Base-by-base conservation (phyloP, 2,329 filamentous ascomycete species). In the Botrytis fabae region DNA sequence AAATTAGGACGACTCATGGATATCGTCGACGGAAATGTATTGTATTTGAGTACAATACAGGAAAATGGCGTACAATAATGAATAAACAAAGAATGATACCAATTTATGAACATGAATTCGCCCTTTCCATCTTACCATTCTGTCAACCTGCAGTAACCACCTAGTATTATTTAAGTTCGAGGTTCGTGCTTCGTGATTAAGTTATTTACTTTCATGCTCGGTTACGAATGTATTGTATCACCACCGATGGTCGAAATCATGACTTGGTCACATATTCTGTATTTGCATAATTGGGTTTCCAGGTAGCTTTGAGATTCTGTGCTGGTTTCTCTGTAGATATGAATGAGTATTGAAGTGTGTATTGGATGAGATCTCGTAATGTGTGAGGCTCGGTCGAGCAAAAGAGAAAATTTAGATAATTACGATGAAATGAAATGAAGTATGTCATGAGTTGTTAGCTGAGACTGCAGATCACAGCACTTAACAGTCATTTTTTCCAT, bases 81-180 rank as follows among this genome's bases (percentile, higher is more conserved):
- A 57, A 69, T 32, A 25, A 57, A 59, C 18, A 69, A 42, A 59
- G 48, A 44, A 57, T 32, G 38, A 69, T 69, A 68, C 46, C 48
- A 69, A 42, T 28, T 9, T 57, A 42, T 32, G n/a, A 42, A 57
- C 35, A 69, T 22, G 3, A 69, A 32, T 66, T 40, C 14, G 18
- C 10, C 16, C 8, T 42, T 57, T 18, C 25, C n/a, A 25, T 42
- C 25, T 40, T 42, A n/a, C n/a, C 35, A 32, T 28, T n/a, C 4
- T 51, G 63, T 54, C 5, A 54, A 14, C 25, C 35, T 42, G 16
- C 1, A 14, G 32, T 28, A 38, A 14, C 48, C 14, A n/a, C 14
- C 14, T 40, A 46, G 16, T 51, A 25, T 22, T 10, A 10, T 35
- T 38, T n/a, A 22, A 5, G 22, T 22, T 35, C 32, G 7, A 38